Conservation (phyloP, 1,284 basidiomycete genomes). For the Somion occarium region DNA sequence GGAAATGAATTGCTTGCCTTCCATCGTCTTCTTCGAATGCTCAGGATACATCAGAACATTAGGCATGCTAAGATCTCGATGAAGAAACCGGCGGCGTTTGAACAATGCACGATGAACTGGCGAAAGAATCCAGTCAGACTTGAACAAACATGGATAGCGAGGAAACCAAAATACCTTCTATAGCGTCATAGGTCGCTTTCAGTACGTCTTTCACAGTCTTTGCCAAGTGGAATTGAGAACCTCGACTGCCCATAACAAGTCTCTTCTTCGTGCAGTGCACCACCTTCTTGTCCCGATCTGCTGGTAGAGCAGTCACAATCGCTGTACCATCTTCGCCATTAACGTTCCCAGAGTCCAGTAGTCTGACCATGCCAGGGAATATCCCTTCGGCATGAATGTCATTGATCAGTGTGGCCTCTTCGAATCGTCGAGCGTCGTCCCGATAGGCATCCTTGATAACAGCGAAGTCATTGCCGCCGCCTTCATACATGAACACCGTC, state of each 20-base stretch:
- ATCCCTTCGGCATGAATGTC: not conserved
- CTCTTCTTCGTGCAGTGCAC: not conserved
- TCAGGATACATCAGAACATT: not conserved
- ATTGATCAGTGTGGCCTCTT: not conserved
- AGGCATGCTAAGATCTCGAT: not conserved
- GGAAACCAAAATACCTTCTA: not conserved
- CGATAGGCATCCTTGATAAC: not conserved
- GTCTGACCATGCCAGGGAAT: not conserved
- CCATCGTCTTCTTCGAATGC: not conserved
- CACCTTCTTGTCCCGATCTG: not conserved
- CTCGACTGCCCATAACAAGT: not conserved
- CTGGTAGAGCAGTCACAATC: not conserved
- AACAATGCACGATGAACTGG: not conserved
- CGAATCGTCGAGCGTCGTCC: not conserved
- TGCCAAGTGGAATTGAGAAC: not conserved
- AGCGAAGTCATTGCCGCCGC: not conserved
- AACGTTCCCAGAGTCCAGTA: not conserved
- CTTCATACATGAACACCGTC: not conserved
- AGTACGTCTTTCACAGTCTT: not conserved
- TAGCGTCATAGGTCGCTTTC: not conserved
- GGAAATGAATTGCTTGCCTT: not conserved
- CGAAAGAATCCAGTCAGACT: not conserved
- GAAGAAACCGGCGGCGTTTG: not conserved
- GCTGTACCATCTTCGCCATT: not conserved
- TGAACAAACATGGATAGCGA: not conserved